Evolutionary conservation across 768 basidiomycete genomes (phyloP), one percentile per base, ranked within the genome.

Genomic region (Leucocoprinus birnbaumii): DNA sequence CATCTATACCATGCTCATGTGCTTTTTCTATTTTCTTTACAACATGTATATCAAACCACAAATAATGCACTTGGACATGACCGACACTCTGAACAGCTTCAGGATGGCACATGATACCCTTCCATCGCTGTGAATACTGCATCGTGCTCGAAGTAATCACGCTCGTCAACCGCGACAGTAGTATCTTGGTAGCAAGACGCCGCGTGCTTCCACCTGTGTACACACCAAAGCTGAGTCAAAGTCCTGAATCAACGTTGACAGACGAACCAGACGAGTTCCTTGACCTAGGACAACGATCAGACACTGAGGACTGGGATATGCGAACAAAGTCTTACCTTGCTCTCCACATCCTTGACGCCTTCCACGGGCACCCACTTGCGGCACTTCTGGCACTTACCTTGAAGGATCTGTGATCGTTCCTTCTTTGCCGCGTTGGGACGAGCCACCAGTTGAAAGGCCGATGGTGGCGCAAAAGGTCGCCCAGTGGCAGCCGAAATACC

Each of bases 351-450:
- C 70, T 91, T 92, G 53, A 88, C 68, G 7, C 89, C 86, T 63
- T 92, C 84, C 3, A 92, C 70, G 1, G 78, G 67, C 18, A 91
- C 71, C 90, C 91, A 94, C 59, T 79, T 80, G 21, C 67, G 63
- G 68, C 91, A 94, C 61, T 80, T 82, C 72, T 93, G 90, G 61
- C 91, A 94, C 61, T 79, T 83, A 2, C 89, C 91, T 61, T 93
- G 82, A 42, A 80, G 73, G 56, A 91, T 76, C 24, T 70, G 61
- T 0, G 68, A 57, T 54, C 84, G 82, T 63, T 92, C 87, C 43
- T 79, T 75, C 65, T 86, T 88, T 8, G 75, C 77, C 1, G 80
- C 64, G 34, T 76, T 69, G 2, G 64, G 68, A 40, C 86, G 79
- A 1, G 63, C 45, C 1, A 73, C 66, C 11, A 70, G 66, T 34